These are phyloP conservation scores for Penicillium sp. DNA, from an alignment of 2,329 filamentous ascomycete genomes.

Conservation along the genomic window DNA sequence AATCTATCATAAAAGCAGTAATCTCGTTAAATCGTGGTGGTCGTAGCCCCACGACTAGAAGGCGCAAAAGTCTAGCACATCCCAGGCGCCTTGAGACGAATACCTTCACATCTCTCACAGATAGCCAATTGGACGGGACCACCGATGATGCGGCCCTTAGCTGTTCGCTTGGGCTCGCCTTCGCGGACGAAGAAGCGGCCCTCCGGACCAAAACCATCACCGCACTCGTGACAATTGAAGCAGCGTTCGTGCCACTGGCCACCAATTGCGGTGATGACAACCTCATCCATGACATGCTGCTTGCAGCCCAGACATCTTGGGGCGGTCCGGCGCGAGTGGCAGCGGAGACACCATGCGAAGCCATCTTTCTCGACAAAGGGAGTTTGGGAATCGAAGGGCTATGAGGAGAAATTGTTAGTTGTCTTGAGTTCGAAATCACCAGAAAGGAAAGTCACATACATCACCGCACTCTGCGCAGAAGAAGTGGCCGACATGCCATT, in stretches of 20 bases:
- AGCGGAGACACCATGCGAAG: slow-evolving; percentile 93
- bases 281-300: slow-evolving; percentile 79
- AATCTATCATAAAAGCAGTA: slow-evolving; percentile 14
- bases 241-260: slow-evolving; percentile 92
- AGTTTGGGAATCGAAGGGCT: slow-evolving; percentile 58
- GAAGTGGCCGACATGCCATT: slow-evolving; percentile 97
- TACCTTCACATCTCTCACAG: slow-evolving; percentile 61
- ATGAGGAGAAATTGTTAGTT: slow-evolving; percentile 7
- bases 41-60: background rate
- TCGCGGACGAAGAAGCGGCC: slow-evolving; percentile 62
- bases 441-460: slow-evolving; percentile 31
- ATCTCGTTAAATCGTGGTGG: slow-evolving; percentile 2
- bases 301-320: slow-evolving; percentile 86
- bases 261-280: slow-evolving; percentile 84
- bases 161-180: slow-evolving; percentile 45
- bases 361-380: slow-evolving; percentile 98
- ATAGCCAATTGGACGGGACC: slow-evolving; percentile 56
- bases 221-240: slow-evolving; percentile 75
- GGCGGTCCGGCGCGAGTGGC: slow-evolving; percentile 86
- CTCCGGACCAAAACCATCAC: slow-evolving; percentile 56
- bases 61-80: slow-evolving; percentile 15
- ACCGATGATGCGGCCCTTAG: slow-evolving; percentile 46
- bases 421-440: background rate
- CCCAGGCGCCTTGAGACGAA: slow-evolving; percentile 56
- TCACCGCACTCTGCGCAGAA: slow-evolving; percentile 99